A percentile compares a stretch with the other conserved stretches of the same genome.
These are phyloP conservation scores for Teunomyces barrocoloradensis DNA, from an alignment of 805 yeast genomes.

Conservation along the genomic window DNA sequence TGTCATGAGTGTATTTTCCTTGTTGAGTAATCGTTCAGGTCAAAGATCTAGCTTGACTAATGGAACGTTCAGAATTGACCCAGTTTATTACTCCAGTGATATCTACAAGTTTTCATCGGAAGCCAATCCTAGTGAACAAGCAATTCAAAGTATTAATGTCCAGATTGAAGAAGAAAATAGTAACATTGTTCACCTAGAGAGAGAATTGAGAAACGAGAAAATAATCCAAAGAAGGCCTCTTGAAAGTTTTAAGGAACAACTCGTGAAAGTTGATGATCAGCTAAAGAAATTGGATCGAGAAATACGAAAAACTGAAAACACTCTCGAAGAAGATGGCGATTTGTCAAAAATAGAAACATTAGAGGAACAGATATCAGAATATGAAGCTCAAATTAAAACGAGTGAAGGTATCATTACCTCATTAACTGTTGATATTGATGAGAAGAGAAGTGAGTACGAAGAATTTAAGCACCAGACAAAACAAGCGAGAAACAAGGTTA, in stretches of 20 bases:
- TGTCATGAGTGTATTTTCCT: slow-evolving; percentile 41
- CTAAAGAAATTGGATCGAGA: slow-evolving; percentile 11
- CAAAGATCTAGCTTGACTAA: slow-evolving; percentile 36
- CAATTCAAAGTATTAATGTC: slow-evolving; percentile 12
- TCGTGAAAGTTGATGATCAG: slow-evolving; percentile 2
- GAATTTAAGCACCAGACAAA: slow-evolving; percentile 9
- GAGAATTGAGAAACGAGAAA: slow-evolving; percentile 5
- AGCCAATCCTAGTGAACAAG: slow-evolving; percentile 10
- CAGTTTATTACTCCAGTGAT: slow-evolving; percentile 43
- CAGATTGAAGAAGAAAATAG: slow-evolving; percentile 9
- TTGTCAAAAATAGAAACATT: slow-evolving; percentile 41
- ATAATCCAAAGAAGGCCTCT: slow-evolving; percentile 8
- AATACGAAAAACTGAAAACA: slow-evolving; percentile 27
- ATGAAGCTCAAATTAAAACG: slow-evolving; percentile 25
- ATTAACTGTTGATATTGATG: slow-evolving; percentile 20
- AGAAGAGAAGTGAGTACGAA: slow-evolving; percentile 6
- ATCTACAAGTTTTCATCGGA: slow-evolving; percentile 28
- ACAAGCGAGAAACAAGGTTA: slow-evolving; percentile 8
- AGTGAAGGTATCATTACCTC: slow-evolving; percentile 28
- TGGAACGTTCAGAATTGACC: slow-evolving; percentile 52
- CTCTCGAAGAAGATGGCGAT: slow-evolving; percentile 45
- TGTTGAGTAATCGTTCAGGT: slow-evolving; percentile 45
- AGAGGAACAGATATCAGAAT: slow-evolving; percentile 29
- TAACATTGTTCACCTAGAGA: slow-evolving; percentile 3
- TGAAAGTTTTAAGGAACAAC: slow-evolving; percentile 10